These are phyloP conservation scores for Onygenales sp. DNA, from an alignment of 2,329 filamentous ascomycete genomes.

Conservation along the genomic window DNA sequence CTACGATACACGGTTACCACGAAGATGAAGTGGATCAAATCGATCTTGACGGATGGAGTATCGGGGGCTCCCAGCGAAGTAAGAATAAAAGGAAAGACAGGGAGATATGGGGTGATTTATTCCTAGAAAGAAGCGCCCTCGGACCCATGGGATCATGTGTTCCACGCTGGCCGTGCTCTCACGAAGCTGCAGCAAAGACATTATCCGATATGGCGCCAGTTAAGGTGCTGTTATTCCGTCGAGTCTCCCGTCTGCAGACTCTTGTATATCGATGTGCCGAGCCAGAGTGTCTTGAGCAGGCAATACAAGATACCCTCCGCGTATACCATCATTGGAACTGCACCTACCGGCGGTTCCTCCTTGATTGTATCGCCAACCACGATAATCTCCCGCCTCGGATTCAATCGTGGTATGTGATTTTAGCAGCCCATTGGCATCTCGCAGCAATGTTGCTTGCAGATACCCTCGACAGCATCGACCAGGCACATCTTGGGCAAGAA, in stretches of 20 bases:
- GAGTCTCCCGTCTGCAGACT: conserved; percentile 47
- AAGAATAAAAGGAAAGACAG: conserved; percentile 7
- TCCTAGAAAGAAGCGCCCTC: conserved; percentile 16
- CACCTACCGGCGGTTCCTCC: conserved; percentile 44
- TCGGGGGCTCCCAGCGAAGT: background rate
- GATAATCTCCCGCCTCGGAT: conserved; percentile 43
- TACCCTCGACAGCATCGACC: conserved; percentile 42
- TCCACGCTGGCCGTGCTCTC: conserved; percentile 46
- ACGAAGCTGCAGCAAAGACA: conserved; percentile 41
- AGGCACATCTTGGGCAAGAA: conserved; percentile 17
- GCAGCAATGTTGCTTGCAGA: conserved; percentile 48
- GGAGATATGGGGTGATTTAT: conserved; percentile 33
- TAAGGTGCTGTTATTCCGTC: conserved; percentile 50
- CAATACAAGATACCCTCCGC: conserved; percentile 38
- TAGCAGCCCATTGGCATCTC: conserved; percentile 50
- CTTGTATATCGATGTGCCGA: conserved; percentile 34
- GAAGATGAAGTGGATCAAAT: background rate
- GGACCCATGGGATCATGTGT: conserved; percentile 4
- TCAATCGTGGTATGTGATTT: conserved; percentile 52
- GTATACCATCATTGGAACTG: conserved; percentile 49
- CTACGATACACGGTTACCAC: background rate
- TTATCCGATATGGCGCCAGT: conserved; percentile 47
- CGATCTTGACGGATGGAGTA: background rate
- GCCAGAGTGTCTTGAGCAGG: conserved; percentile 37
- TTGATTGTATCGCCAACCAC: conserved; percentile 43